phyloP scores from a whole-genome alignment of 2,329 filamentous ascomycete genomes.

The Lachnellula cervina region DNA sequence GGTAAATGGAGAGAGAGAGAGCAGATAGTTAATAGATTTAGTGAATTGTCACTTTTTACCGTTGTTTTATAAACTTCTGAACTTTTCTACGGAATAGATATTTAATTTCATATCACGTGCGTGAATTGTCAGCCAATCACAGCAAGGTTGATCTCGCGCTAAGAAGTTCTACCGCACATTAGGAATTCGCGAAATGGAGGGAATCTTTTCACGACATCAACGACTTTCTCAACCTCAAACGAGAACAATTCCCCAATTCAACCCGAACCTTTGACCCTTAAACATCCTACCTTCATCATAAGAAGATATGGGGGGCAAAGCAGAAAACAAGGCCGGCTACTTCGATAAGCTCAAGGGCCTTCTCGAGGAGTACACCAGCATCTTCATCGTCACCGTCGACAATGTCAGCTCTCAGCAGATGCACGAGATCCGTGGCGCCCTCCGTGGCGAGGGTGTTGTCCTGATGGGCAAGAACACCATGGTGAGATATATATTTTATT shows the following conservation, averaged over 20 bases:
- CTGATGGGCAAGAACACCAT: constrained; percentile 99
- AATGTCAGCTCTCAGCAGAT: constrained; percentile 99
- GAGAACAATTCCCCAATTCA: constrained; percentile 17
- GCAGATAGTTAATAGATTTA: not conserved
- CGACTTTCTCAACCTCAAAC: constrained; percentile 3
- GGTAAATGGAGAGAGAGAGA: constrained; percentile 1
- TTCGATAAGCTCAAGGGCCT: constrained; percentile 99
- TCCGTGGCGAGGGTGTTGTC: constrained; percentile 89
- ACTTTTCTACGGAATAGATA: not conserved
- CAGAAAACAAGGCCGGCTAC: constrained; percentile 89
- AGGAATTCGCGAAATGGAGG: constrained; percentile 4
- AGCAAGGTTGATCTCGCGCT: not conserved
- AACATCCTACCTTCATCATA: constrained; percentile 95
- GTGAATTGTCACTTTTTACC: not conserved
- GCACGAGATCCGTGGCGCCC: constrained; percentile 96
- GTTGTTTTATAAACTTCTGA: not conserved
- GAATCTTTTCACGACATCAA: constrained; percentile 3
- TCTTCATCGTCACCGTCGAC: constrained; percentile 97
- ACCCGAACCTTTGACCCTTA: constrained; percentile 65
- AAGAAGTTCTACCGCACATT: constrained; percentile 4
- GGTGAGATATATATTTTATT: constrained; percentile 45
- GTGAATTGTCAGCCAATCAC: not conserved
- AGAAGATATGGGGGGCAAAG: constrained; percentile 99
- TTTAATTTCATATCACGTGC: constrained; percentile 2
- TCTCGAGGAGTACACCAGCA: constrained; percentile 92